Base-by-base conservation (phyloP, 2,329 filamentous ascomycete species). In the Hymenoscyphus infarciens region DNA sequence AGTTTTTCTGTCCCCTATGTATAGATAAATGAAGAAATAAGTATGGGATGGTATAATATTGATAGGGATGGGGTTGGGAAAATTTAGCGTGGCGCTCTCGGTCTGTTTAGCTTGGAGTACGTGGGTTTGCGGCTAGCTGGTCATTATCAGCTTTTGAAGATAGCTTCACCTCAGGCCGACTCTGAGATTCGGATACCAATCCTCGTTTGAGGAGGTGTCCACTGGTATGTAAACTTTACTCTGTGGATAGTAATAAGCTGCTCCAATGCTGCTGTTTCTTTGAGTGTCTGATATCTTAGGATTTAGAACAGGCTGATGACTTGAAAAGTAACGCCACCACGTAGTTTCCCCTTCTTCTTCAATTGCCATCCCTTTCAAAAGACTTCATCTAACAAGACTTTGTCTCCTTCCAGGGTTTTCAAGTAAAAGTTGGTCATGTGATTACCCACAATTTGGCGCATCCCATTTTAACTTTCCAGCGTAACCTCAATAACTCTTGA, bases 1-100 rank as follows among this genome's bases (percentile, higher is more conserved):
- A 81, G 27, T 89, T 87, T 87, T 88, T 83, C 72, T 89, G 87
- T 69, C 86, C 87, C 2, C 78, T 82, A 5, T 89, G 87, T 66
- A 80, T 79, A 16, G 80, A 66, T 82, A 67, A 49, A 65, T 61
- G 59, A 66, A 66, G 38, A 63, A 63, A 57, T 62, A 64, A 22
- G 11, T 25, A 1, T 52, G 45, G 45, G 19, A 52, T 52, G 13
- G 45, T 22, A 25, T 25, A 11, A 5, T 22, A 22, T 25, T 25
- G 33, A 19, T 31, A 15, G 45, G 22, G 19, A 16, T n/a, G 53
- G 52, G 29, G 2, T 15, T 56, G 49, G 52, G 55, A 15, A 38
- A 38, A 16, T 42, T 63, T 60, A 62, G 58, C 57, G 19, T 61
- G 58, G 63, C 42, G 61, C 39, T 61, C 19, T n/a, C 25, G 58